Evolutionary conservation across 169 alveolate genomes (phyloP).

Genomic region (Miamiensis avidus): DNA sequence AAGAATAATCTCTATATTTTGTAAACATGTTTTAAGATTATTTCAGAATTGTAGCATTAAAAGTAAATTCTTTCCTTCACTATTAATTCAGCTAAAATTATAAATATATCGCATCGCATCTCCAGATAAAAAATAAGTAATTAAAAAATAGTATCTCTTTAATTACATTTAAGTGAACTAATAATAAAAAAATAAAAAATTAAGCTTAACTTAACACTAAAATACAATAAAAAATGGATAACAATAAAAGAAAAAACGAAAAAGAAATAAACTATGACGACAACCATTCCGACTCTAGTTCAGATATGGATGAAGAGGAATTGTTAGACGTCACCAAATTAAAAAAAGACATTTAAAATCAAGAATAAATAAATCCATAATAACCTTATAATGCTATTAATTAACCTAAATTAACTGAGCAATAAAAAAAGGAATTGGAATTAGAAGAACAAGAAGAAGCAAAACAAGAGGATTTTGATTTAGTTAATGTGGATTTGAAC

Average conservation of each 20-base stretch:
- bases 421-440: conserved; percentile 2
- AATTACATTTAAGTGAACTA: no score
- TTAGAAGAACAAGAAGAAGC: conserved; percentile 9
- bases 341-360: background rate
- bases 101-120: no score
- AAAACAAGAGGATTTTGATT: conserved; percentile 5
- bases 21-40: no score
- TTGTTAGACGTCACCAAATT: background rate
- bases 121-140: no score
- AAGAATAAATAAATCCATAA: background rate
- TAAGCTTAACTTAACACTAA: no score
- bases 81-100: no score
- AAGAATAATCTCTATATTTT: no score
- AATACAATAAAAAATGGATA: background rate
- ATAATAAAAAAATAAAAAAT: no score
- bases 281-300: background rate
- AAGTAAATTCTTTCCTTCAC: no score
- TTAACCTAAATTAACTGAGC: background rate
- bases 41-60: no score
- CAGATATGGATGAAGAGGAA: background rate
- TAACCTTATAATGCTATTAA: no score
- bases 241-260: background rate
- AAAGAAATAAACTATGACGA: background rate
- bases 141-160: no score
- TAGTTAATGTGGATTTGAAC: conserved; percentile 13